Evolutionary conservation across 106 monocot species (phyloP).

Genomic region (Chionographis japonica): DNA sequence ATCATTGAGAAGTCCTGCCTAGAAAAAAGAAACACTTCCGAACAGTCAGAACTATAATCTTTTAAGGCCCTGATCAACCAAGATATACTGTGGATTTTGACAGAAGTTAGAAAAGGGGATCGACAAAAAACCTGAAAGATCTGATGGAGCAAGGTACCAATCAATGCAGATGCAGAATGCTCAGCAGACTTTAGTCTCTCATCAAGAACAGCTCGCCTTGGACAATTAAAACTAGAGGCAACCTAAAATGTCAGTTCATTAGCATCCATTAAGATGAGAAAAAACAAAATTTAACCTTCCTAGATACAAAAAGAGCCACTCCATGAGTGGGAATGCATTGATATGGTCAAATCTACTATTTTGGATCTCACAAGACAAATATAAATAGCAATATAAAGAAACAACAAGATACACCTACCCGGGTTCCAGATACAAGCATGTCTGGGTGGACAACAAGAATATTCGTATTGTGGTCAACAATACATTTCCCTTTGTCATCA

Average conservation of each 20-base stretch:
- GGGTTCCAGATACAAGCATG: conserved; percentile 85
- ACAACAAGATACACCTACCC: conserved; percentile 39
- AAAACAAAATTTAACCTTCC: background rate
- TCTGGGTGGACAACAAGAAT: conserved; percentile 79
- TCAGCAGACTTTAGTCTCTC: conserved; percentile 77
- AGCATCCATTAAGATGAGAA: conserved; percentile 10
- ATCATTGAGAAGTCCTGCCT: conserved; percentile 83
- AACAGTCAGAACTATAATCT: conserved; percentile 1
- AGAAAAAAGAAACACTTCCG: background rate
- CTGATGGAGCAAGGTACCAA: conserved; percentile 97
- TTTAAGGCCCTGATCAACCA: background rate
- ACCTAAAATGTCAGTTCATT: conserved; percentile 48
- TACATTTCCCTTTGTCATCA: conserved; percentile 65
- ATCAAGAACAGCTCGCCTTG: conserved; percentile 86
- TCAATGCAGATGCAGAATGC: conserved; percentile 66
- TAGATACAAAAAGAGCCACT: background rate
- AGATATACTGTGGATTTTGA: background rate
- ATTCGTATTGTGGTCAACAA: conserved; percentile 58
- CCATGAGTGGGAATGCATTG: background rate
- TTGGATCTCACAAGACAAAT: background rate
- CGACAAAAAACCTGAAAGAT: conserved; percentile 78
- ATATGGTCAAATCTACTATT: background rate
- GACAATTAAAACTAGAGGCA: conserved; percentile 90
- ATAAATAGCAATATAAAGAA: background rate
- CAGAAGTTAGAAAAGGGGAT: background rate